Percentiles rank a stretch among this genome's conserved stretches.
phyloP scores from a whole-genome alignment of 2,329 filamentous ascomycete genomes.

The Phoma sp. region DNA sequence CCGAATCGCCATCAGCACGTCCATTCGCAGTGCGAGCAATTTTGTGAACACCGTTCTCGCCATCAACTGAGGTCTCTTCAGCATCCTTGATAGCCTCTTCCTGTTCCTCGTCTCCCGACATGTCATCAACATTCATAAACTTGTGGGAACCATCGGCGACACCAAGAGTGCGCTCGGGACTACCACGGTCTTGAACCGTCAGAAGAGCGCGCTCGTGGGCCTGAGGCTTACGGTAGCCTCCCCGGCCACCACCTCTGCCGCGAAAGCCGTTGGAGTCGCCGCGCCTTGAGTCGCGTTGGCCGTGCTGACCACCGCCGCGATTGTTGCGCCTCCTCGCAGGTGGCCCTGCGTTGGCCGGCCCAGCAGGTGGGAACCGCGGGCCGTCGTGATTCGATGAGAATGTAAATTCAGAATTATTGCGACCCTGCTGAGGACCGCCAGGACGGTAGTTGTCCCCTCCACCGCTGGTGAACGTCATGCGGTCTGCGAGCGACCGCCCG shows the following conservation, averaged over 20 bases:
- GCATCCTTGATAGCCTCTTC: constrained; percentile 40
- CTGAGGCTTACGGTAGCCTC: constrained; percentile 35
- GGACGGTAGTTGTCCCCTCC: constrained; percentile 39
- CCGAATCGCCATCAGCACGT: constrained; percentile 41
- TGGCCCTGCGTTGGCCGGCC: constrained; percentile 25
- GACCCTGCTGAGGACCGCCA: constrained; percentile 22
- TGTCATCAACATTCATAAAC: constrained; percentile 50
- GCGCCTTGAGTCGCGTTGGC: constrained; percentile 27
- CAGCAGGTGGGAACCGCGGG: constrained; percentile 40
- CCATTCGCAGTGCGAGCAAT: constrained; percentile 24
- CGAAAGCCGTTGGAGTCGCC: constrained; percentile 24
- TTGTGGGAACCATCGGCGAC: constrained; percentile 50
- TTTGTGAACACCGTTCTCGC: constrained; percentile 34
- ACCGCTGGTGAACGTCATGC: constrained; percentile 39
- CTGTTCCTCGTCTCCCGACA: constrained; percentile 48
- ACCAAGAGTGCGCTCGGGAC: constrained; percentile 54
- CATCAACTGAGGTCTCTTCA: constrained; percentile 24
- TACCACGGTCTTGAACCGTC: constrained; percentile 49
- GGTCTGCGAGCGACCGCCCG: constrained; percentile 32
- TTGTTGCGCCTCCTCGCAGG: constrained; percentile 25
- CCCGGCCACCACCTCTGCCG: constrained; percentile 18
- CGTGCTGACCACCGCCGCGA: constrained; percentile 20
- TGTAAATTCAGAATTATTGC: constrained; percentile 38
- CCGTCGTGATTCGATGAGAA: constrained; percentile 39
- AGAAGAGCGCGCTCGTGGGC: constrained; percentile 55